A percentile compares a stretch with the other conserved stretches of the same genome.
Conservation (phyloP, 768 basidiomycete species). For the Cubamyces lactineus region DNA sequence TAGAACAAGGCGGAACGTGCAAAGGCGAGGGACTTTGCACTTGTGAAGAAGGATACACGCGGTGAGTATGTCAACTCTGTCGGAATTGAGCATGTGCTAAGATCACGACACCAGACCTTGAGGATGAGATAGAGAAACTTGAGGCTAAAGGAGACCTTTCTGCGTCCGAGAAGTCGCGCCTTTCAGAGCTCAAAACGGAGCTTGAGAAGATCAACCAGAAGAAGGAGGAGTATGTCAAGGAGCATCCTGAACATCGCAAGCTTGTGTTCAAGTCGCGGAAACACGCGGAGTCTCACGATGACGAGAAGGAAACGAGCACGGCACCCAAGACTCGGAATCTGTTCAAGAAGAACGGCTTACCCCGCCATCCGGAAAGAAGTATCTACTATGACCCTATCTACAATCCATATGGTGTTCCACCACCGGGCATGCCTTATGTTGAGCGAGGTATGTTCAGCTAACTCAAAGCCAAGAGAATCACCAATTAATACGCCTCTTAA, state of each 20-base stretch:
- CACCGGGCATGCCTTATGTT: conserved; percentile 96
- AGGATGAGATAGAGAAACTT: conserved; percentile 76
- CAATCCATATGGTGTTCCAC: conserved; percentile 92
- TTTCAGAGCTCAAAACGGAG: conserved; percentile 75
- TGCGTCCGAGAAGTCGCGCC: conserved; percentile 61
- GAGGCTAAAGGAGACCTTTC: conserved; percentile 50
- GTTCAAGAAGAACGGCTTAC: conserved; percentile 84
- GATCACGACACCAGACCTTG: conserved; percentile 57
- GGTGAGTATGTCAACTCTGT: conserved; percentile 47
- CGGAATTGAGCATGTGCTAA: background rate
- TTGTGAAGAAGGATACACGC: conserved; percentile 92
- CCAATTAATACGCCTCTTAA: background rate
- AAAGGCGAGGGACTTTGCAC: conserved; percentile 84
- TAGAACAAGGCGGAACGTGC: conserved; percentile 90
- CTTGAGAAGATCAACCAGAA: conserved; percentile 79
- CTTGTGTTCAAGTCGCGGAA: conserved; percentile 73
- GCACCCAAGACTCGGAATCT: conserved; percentile 58
- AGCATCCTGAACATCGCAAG: conserved; percentile 90
- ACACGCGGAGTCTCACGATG: conserved; percentile 43
- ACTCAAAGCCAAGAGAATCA: background rate
- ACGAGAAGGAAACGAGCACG: conserved; percentile 46
- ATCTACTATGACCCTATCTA: conserved; percentile 91
- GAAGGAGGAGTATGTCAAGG: conserved; percentile 90
- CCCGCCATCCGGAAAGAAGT: conserved; percentile 89
- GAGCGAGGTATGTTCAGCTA: conserved; percentile 71